Base-by-base conservation (phyloP, 2,329 filamentous ascomycete species). In the Lachnellula arida region DNA sequence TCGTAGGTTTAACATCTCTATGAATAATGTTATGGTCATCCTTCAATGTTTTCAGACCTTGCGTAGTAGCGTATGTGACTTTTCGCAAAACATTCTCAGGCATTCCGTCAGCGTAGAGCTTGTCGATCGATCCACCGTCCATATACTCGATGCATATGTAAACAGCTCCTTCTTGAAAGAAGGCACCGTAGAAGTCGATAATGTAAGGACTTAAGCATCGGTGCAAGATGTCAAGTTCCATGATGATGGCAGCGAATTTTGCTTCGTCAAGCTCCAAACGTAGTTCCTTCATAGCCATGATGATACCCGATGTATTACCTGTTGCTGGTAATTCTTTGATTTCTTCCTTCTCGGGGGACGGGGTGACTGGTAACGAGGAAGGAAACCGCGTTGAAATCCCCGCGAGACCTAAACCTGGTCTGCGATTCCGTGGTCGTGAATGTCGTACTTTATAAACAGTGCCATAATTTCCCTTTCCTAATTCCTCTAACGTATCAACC, bases 251-350 rank as follows among this genome's bases (percentile, higher is more conserved):
- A 6, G 90, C 87, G 70, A 99, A 96, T 72, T 99, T 99, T 60
- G 91, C 88, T 71, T 99, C 94, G 68, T 99, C 94, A 52, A 99
- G 79, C 72, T 99, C 94, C 9, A 99, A 78, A 19, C 94, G 85
- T 66, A 99, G 95, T 73, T 99, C 94, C 72, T 99, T 99, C 94
- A 99, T 99, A 14, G 94, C 94, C 94, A 99, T 97, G 57, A 96
- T 79, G 49, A 89, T 82, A 17, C 93, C 91, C 0, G 85, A 86
- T 0, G 77, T 78, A 44, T 81, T 83, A 4, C 75, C 75, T 49
- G 59, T 64, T n/a, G 69, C 67, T 47, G 63, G 71, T 23, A 63
- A 55, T 14, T 71, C 70, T 12, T 63, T 57, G 0, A 67, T 11
- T 11, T 69, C 67, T 3, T 70, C 63, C 5, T 64, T 57, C 11